Conservation (phyloP, 768 basidiomycete genomes). For the Podaxis carcinomalis region DNA sequence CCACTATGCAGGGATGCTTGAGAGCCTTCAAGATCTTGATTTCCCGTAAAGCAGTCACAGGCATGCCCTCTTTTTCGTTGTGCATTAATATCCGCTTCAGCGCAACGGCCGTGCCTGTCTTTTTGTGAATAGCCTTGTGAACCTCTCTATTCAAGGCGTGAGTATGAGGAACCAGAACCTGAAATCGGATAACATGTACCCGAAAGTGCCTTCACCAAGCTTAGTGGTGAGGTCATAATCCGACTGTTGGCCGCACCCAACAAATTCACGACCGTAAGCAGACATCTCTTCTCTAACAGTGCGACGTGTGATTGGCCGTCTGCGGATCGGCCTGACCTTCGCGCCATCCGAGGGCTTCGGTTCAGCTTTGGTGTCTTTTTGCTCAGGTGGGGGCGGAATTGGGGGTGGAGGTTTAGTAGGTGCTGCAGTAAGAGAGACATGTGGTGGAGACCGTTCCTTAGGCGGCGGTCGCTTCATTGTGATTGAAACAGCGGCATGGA, state of each 20-base stretch:
- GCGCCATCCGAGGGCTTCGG: slow-evolving; percentile 21
- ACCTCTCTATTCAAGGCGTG: slow-evolving; percentile 59
- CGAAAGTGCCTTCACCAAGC: slow-evolving; percentile 96
- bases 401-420: slow-evolving; percentile 22
- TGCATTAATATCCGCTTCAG: slow-evolving; percentile 96
- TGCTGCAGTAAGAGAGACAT: slow-evolving; percentile 23
- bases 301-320: slow-evolving; percentile 37
- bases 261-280: slow-evolving; percentile 65
- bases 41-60: slow-evolving; percentile 93
- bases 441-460: slow-evolving; percentile 20
- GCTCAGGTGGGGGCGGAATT: slow-evolving; percentile 18
- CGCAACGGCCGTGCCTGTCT: slow-evolving; percentile 65
- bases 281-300: slow-evolving; percentile 58
- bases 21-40: slow-evolving; percentile 94
- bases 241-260: slow-evolving; percentile 63
- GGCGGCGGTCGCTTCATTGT: slow-evolving; percentile 8
- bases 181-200: slow-evolving; percentile 43
- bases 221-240: slow-evolving; percentile 85
- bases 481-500: slow-evolving; percentile 3
- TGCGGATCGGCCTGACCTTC: slow-evolving; percentile 25
- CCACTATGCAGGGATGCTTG: slow-evolving; percentile 80
- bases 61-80: slow-evolving; percentile 95
- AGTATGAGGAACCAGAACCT: not conserved
- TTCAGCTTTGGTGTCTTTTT: slow-evolving; percentile 16
- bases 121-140: slow-evolving; percentile 75